Evolutionary conservation across 2,329 filamentous ascomycete species (phyloP), one percentile per base, ranked within the genome.

Genomic region (Talaromyces sp.): DNA sequence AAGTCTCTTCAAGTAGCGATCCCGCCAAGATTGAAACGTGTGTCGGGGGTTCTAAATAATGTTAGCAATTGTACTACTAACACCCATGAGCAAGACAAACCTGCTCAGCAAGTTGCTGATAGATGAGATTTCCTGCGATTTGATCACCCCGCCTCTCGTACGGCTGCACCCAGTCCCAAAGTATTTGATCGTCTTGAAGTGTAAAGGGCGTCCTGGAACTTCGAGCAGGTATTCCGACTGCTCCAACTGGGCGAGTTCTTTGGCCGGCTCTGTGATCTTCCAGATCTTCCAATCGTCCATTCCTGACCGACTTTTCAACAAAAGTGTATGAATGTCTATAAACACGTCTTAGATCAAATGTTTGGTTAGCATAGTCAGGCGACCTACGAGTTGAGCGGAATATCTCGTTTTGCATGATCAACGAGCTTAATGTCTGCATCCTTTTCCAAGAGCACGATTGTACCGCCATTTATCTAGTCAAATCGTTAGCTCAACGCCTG

Each of bases 351-450:
- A 49, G 29, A 38, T 17, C 27, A 36, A 40, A 25, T 29, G 15
- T 63, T 36, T 51, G 19, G 34, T 47, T 51, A 31, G 19, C 22
- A 29, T 34, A 51, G 15, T 43, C 2, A 27, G 31, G 19, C 36
- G 15, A 72, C 79, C 58, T 76, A 83, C 76, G 82, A 82, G 51
- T 83, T 82, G 1, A 80, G 73, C 15, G 83, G 82, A 34, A 79
- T 76, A 67, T 84, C 80, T 67, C 79, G 81, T 67, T 77, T 82
- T 45, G 78, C 69, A 71, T 89, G 86, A 73, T 89, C 87, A 22
- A 86, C 84, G 53, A 89, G 82, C 62, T 81, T 77, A 69, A 86
- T 80, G 69, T 88, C 85, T 53, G 87, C 86, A 58, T 83, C 76
- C 67, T 81, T 82, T 69, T 88, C 86, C 47, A 82, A 70, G 17